Conservation (phyloP, 2,329 filamentous ascomycete genomes). For the Hypoxylon rubiginosum region DNA sequence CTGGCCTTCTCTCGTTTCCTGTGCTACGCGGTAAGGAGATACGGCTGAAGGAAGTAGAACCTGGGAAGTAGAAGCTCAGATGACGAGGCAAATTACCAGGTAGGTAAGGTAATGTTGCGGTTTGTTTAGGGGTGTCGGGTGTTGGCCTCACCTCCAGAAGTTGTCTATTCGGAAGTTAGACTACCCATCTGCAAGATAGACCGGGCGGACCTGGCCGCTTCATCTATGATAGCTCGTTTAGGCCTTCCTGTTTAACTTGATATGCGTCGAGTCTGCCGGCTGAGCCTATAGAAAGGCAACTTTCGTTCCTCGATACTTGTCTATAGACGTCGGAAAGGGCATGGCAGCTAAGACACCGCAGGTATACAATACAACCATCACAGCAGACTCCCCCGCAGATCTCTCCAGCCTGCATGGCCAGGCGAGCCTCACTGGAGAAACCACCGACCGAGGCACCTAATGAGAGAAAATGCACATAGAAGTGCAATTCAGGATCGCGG, state of each 20-base stretch:
- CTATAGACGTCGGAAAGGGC: neutral
- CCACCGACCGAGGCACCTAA: conserved; percentile 12
- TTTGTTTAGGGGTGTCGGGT: neutral
- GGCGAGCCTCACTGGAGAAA: conserved; percentile 18
- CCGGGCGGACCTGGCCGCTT: conserved; percentile 2
- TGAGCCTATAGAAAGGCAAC: neutral
- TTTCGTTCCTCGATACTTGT: neutral
- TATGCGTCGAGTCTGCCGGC: neutral
- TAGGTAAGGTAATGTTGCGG: no score
- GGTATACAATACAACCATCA: conserved; percentile 1
- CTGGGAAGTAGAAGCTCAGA: conserved; percentile 4
- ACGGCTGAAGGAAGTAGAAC: conserved; percentile 9
- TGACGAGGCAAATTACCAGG: conserved; percentile 6
- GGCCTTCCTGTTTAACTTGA: conserved; percentile 14
- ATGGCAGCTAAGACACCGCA: neutral
- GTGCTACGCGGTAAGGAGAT: conserved; percentile 28
- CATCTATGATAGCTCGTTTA: neutral
- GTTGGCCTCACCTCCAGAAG: neutral
- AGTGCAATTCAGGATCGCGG: conserved; percentile 32
- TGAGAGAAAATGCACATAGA: conserved; percentile 4
- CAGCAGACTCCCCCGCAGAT: conserved; percentile 4
- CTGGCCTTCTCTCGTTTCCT: conserved; percentile 13
- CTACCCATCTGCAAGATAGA: conserved; percentile 6
- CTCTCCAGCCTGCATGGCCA: conserved; percentile 15
- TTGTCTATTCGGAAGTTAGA: conserved; percentile 12